Percentiles rank a stretch among this genome's conserved stretches.
Evolutionary conservation across 352 stramenopile genomes (phyloP).

Genomic region (Phytophthora cactorum): DNA sequence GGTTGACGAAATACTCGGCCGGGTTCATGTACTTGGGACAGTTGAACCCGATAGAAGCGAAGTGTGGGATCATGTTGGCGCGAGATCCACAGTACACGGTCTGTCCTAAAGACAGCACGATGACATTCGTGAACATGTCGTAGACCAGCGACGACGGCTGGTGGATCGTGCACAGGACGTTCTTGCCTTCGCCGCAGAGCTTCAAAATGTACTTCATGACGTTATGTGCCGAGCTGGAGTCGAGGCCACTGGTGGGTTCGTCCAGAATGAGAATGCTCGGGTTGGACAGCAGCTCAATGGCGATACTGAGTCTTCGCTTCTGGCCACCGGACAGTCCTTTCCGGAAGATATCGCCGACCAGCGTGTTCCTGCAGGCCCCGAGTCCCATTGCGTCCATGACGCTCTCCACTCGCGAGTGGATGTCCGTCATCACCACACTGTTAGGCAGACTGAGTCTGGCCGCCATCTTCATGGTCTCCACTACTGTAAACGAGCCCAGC

Average conservation of each 20-base stretch:
- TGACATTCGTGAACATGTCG: constrained; percentile 64
- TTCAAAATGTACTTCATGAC: constrained; percentile 54
- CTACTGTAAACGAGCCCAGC: constrained; percentile 67
- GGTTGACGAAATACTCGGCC: constrained; percentile 51
- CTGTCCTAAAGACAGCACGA: constrained; percentile 64
- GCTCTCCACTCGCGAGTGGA: constrained; percentile 42
- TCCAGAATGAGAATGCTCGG: constrained; percentile 80
- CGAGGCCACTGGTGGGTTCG: constrained; percentile 65
- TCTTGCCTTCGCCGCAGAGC: constrained; percentile 48
- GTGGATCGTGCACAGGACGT: constrained; percentile 72
- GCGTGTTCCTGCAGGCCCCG: constrained; percentile 41
- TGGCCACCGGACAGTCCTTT: constrained; percentile 80
- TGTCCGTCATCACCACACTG: constrained; percentile 29
- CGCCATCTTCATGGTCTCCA: constrained; percentile 70
- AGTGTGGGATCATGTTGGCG: constrained; percentile 40
- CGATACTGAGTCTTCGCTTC: constrained; percentile 76
- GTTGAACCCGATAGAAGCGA: constrained; percentile 36
- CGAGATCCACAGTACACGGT: constrained; percentile 83
- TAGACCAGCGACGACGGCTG: constrained; percentile 69
- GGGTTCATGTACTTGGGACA: constrained; percentile 57
- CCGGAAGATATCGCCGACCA: constrained; percentile 75
- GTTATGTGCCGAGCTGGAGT: constrained; percentile 55
- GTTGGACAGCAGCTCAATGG: constrained; percentile 71
- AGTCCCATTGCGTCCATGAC: constrained; percentile 64
- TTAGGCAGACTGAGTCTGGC: constrained; percentile 57